Evolutionary conservation across 2,329 filamentous ascomycete genomes (phyloP).

Genomic region (Claviceps sorghi): DNA sequence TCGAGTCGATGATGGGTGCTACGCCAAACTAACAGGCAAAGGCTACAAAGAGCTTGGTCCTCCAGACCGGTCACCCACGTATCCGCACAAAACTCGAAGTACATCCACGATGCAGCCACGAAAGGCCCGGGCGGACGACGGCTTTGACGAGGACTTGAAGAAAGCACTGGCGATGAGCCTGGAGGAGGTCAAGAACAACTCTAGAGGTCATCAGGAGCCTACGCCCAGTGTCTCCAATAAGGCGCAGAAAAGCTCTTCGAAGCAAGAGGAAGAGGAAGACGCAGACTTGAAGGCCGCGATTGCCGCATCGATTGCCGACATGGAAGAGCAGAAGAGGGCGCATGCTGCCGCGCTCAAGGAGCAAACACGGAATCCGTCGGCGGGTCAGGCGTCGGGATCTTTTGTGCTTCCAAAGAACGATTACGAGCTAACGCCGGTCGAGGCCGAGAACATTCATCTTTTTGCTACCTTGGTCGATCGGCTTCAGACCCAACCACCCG

Average conservation of each 20-base stretch:
- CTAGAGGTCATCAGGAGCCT: slow-evolving; percentile 57
- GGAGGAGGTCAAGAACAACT: slow-evolving; percentile 72
- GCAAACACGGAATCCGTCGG: slow-evolving; percentile 41
- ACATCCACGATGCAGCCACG: slow-evolving; percentile 72
- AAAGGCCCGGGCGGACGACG: slow-evolving; percentile 72
- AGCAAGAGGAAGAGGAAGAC: slow-evolving; percentile 67
- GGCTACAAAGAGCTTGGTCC: slow-evolving; percentile 22
- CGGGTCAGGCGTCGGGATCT: slow-evolving; percentile 25
- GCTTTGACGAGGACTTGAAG: slow-evolving; percentile 90
- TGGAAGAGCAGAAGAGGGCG: slow-evolving; percentile 94
- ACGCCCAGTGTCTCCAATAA: slow-evolving; percentile 22
- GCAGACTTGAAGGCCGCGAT: slow-evolving; percentile 89
- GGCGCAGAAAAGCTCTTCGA: slow-evolving; percentile 15
- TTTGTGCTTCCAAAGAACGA: slow-evolving; percentile 67
- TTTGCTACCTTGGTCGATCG: slow-evolving; percentile 90
- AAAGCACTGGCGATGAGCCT: slow-evolving; percentile 91
- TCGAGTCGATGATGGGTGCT: slow-evolving; percentile 90
- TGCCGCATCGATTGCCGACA: slow-evolving; percentile 83
- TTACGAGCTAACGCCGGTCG: slow-evolving; percentile 83
- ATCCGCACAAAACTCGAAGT: slow-evolving; percentile 49
- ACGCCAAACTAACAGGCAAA: slow-evolving; percentile 74
- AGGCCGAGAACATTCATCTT: slow-evolving; percentile 94
- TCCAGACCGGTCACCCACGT: slow-evolving; percentile 34
- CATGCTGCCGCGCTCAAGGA: slow-evolving; percentile 74
- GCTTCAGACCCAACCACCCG: slow-evolving; percentile 84